Evolutionary conservation across 2,329 filamentous ascomycete species (phyloP), one percentile per base, ranked within the genome.

Genomic region (Macrophomina tecta): DNA sequence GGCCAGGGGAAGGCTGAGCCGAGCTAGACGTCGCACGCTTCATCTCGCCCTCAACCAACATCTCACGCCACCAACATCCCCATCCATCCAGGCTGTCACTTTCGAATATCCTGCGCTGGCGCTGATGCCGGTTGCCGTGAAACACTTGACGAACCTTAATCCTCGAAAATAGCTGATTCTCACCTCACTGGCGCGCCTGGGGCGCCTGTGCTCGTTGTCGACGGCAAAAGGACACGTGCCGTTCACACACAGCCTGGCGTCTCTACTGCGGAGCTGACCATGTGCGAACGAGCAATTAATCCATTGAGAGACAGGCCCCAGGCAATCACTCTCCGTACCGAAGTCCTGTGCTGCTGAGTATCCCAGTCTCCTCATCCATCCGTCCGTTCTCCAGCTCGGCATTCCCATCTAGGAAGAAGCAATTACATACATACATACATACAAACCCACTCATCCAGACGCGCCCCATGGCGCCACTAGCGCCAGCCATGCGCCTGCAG

Each of bases 31-130:
- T 62, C 58, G 58, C 58, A 49, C 58, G 36, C 45, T 14, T 62
- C 56, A 60, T 61, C 42, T 48, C 30, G 38, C 11, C 42, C 51
- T 34, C 30, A 36, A 14, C 30, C 18, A 14, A n/a, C 30, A n/a
- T 61, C 56, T 62, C 58, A 62, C 58, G 58, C 58, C 58, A 62
- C 55, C 55, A 12, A 23, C 23, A 23, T 23, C 23, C 23, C 23
- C 23, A 23, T 23, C 23, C 23, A 23, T 23, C 11, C 46, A 2
- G n/a, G n/a, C 28, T 11, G 42, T 38, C 23, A 14, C 49, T 12
- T 30, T 34, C 11, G 12, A 42, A 12, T n/a, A 9, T 16, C 30
- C 14, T 49, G 45, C 18, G 58, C 32, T 49, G 45, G 58, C 58
- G 9, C 42, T 62, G 58, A 38, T 28, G 49, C 42, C 32, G 38